Conservation (phyloP, 1,139 yeast genomes). For the Hansenula lynferdii region DNA sequence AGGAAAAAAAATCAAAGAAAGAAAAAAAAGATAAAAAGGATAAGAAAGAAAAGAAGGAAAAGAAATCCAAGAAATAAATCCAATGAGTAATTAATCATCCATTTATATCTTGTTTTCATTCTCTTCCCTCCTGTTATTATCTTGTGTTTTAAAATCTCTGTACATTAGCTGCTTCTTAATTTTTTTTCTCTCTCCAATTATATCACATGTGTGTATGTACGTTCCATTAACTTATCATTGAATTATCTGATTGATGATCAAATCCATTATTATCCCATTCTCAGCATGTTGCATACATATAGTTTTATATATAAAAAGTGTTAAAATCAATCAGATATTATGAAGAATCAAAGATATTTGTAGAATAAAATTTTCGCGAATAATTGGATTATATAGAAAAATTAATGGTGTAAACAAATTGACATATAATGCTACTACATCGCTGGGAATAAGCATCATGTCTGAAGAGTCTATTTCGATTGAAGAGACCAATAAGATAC, state of each 20-base stretch:
- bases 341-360: not conserved
- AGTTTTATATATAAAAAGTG: not conserved
- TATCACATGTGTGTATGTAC: not conserved
- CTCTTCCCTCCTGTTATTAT: not conserved
- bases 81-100: not conserved
- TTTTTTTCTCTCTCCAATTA: too few species aligned
- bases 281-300: conserved; percentile 1
- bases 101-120: not conserved
- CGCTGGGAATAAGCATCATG: too few species aligned
- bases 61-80: conserved; percentile 13
- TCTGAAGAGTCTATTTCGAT: conserved; percentile 31
- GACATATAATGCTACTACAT: too few species aligned
- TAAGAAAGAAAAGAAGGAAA: conserved; percentile 16
- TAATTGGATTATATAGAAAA: not conserved
- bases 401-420: not conserved
- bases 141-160: not conserved
- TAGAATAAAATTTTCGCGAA: not conserved
- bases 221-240: not conserved
- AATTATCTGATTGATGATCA: not conserved
- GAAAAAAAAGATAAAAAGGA: conserved; percentile 17
- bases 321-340: not conserved
- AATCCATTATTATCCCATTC: not conserved
- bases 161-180: not conserved
- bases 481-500: conserved; percentile 49
- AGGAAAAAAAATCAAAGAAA: conserved; percentile 23